A percentile compares a stretch with the other conserved stretches of the same genome.
Conservation (phyloP, 2,329 filamentous ascomycete species). For the Aspergillus nomiae region DNA sequence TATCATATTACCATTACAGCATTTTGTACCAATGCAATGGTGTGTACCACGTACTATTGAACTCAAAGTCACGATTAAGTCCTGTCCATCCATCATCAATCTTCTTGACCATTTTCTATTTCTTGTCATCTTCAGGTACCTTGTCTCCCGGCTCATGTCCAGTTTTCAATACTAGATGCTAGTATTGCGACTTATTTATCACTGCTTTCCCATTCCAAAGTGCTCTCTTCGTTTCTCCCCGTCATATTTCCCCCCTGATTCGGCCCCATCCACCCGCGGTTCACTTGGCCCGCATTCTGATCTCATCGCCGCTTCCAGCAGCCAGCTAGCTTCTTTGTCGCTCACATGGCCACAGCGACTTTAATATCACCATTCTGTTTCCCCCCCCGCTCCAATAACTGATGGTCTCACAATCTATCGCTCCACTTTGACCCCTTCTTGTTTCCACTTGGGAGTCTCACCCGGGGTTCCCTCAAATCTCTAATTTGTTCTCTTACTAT, state of each 20-base stretch:
- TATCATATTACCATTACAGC: not conserved
- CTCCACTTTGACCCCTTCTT: constrained; percentile 11
- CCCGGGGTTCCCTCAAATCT: constrained; percentile 1
- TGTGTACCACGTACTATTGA: constrained; percentile 13
- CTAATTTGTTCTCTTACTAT: constrained; percentile 11
- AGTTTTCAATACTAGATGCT: not conserved
- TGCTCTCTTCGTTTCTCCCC: not conserved
- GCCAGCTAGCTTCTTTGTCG: constrained; percentile 18
- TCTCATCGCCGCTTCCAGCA: constrained; percentile 27
- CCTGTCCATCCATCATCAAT: constrained; percentile 11
- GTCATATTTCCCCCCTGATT: constrained; percentile 4
- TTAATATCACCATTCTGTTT: constrained; percentile 17
- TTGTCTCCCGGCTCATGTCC: constrained; percentile 1
- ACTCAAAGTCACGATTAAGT: constrained; percentile 13
- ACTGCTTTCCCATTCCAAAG: not conserved
- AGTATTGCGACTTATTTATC: not conserved
- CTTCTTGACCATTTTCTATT: not conserved
- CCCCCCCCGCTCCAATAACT: constrained; percentile 15
- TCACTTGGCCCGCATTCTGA: constrained; percentile 24
- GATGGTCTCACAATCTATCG: constrained; percentile 10
- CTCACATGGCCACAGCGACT: constrained; percentile 33
- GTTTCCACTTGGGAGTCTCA: constrained; percentile 2
- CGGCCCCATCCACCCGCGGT: constrained; percentile 22
- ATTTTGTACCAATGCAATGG: not conserved
- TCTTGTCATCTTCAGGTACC: not conserved